phyloP scores from a whole-genome alignment of 164 flowering plant genomes.

The Echeveria elegans region DNA sequence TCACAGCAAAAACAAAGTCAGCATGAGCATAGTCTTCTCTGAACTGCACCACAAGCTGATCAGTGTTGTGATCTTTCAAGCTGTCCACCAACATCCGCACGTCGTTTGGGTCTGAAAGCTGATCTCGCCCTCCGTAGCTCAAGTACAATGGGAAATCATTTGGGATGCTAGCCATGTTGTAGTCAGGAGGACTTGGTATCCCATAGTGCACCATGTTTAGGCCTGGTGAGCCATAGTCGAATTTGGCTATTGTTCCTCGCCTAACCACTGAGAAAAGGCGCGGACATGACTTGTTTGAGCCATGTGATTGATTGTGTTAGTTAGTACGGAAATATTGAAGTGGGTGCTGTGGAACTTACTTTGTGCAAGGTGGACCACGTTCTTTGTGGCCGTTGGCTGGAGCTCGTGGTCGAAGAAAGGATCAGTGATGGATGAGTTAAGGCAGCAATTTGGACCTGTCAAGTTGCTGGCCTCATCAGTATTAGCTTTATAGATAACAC shows the following conservation, averaged over 20 bases:
- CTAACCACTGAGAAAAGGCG: slow-evolving; percentile 39
- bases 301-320: background rate
- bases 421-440: slow-evolving; percentile 40
- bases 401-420: slow-evolving; percentile 51
- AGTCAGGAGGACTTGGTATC: slow-evolving; percentile 56
- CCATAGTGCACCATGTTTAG: slow-evolving; percentile 57
- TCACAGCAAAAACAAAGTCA: slow-evolving; percentile 53
- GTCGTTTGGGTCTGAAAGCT: slow-evolving; percentile 55
- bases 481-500: too few relatives aligned
- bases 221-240: slow-evolving; percentile 39
- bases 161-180: slow-evolving; percentile 60
- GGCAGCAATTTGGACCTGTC: slow-evolving; percentile 71
- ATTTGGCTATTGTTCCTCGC: slow-evolving; percentile 49
- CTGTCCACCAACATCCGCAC: slow-evolving; percentile 35
- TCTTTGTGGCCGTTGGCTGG: slow-evolving; percentile 65
- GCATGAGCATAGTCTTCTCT: slow-evolving; percentile 64
- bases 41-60: slow-evolving; percentile 46
- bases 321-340: background rate
- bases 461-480: background rate
- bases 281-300: background rate
- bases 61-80: slow-evolving; percentile 48
- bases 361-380: slow-evolving; percentile 73
- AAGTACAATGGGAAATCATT: slow-evolving; percentile 59
- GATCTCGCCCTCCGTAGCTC: slow-evolving; percentile 66
- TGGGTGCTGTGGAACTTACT: slow-evolving; percentile 31